Evolutionary conservation across 257 asterid species (phyloP).

Genomic region (Rhazya stricta): DNA sequence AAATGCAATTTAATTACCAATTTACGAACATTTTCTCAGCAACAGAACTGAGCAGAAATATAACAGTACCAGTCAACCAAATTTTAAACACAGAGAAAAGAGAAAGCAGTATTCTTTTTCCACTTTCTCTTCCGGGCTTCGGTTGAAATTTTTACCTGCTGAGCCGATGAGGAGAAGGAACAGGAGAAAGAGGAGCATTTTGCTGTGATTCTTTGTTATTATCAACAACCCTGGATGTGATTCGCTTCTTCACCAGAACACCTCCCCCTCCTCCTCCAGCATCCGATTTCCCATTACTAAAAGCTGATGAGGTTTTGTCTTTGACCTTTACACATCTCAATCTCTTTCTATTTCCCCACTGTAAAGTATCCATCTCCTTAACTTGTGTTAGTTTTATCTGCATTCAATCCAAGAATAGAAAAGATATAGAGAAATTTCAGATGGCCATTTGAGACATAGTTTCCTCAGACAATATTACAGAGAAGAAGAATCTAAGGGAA

Average conservation of each 20-base stretch:
- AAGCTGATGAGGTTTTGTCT: slow-evolving; percentile 23
- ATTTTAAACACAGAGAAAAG: background rate
- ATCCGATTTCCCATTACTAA: slow-evolving; percentile 28
- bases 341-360: slow-evolving; percentile 40
- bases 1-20: background rate
- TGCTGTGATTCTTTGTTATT: slow-evolving; percentile 26
- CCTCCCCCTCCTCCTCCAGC: slow-evolving; percentile 4
- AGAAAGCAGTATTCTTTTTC: background rate
- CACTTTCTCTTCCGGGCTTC: background rate
- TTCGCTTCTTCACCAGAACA: slow-evolving; percentile 28
- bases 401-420: background rate
- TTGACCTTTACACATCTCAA: slow-evolving; percentile 35
- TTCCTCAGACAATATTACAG: background rate
- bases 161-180: slow-evolving; percentile 62
- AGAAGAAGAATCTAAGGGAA: background rate
- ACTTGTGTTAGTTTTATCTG: background rate
- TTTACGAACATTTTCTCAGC: background rate
- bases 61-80: background rate
- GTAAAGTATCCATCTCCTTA: slow-evolving; percentile 32
- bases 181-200: slow-evolving; percentile 35
- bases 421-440: background rate
- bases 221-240: slow-evolving; percentile 64
- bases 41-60: background rate
- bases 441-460: background rate
- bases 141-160: slow-evolving; percentile 42